Evolutionary conservation across 2,329 filamentous ascomycete genomes (phyloP), one percentile per base, ranked within the genome.

Genomic region (Aaosphaeria arxii): DNA sequence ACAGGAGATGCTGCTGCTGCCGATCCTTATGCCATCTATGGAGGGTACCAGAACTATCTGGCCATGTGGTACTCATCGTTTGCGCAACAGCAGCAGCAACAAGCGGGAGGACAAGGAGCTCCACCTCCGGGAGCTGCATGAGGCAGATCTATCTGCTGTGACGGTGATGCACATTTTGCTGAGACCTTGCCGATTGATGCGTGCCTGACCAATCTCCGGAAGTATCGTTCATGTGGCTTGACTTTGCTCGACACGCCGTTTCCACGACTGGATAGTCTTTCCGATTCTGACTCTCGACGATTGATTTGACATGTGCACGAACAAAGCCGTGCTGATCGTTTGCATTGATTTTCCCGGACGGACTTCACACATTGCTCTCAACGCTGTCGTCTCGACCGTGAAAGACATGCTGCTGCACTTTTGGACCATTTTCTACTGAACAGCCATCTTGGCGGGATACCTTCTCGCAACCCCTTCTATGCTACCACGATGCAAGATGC

Each of bases 1-100:
- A 73, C 68, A 43, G 76, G 77, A 47, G 87, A 89, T 62, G 63
- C 55, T 51, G 61, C 59, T 42, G 61, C 65, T 49, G 64, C 63
- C 60, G 71, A 74, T 48, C 71, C 71, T 38, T 94, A 94, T 71
- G 89, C 89, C 48, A 79, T 85, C 48, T 94, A 91, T 71, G 89
- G 89, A 56, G 89, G 89, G 51, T 92, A 92, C 70, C 81, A 91
- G 59, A 86, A 86, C 58, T 94, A 92, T 66, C 72, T 90, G 50
- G 83, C 86, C 38, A 77, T 91, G 59, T 94, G 88, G 88, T 91
- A 90, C 73, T 85, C 88, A 63, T 87, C 87, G 42, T 67, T 82
- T 63, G 77, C 78, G 44, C 74, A 79, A 61, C 78, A 81, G 62
- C 74, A 79, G 48, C 59, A 61, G 50, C 61, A 61, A 50, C 40